A percentile compares a stretch with the other conserved stretches of the same genome.
Conservation (phyloP, 2,329 filamentous ascomycete genomes). For the Aspergillus sojae region DNA sequence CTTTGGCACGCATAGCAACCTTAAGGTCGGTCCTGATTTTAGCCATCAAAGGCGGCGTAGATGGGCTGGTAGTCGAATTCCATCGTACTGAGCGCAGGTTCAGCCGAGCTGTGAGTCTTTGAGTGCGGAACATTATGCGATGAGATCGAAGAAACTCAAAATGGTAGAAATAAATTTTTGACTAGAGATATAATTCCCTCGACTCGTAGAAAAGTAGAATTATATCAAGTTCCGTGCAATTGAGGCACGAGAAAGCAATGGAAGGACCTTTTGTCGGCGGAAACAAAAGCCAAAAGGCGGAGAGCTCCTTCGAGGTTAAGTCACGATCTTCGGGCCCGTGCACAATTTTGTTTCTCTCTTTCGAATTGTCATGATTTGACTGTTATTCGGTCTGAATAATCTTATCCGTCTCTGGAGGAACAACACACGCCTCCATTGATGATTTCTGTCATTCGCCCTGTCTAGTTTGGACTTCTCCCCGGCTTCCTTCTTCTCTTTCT, state of each 20-base stretch:
- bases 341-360: slow-evolving; percentile 39
- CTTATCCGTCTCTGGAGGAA: slow-evolving; percentile 7
- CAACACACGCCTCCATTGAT: slow-evolving; percentile 24
- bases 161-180: neutral
- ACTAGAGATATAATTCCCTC: neutral
- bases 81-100: slow-evolving; percentile 38
- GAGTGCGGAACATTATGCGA: slow-evolving; percentile 35
- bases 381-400: slow-evolving; percentile 17
- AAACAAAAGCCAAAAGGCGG: slow-evolving; percentile 24
- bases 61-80: slow-evolving; percentile 41
- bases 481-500: slow-evolving; percentile 1
- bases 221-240: neutral
- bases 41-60: slow-evolving; percentile 46
- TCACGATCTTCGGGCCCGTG: slow-evolving; percentile 35
- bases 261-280: slow-evolving; percentile 10
- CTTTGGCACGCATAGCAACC: slow-evolving; percentile 53
- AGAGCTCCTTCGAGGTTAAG: slow-evolving; percentile 9
- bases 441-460: slow-evolving; percentile 10
- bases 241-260: neutral
- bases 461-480: slow-evolving; percentile 11
- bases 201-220: neutral
- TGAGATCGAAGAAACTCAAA: neutral
- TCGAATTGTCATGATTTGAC: slow-evolving; percentile 15
- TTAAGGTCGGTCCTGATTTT: slow-evolving; percentile 52
- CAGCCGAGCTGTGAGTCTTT: slow-evolving; percentile 32